Evolutionary conservation across 2,329 filamentous ascomycete genomes (phyloP).

Genomic region (Nigrograna mackinnonii): DNA sequence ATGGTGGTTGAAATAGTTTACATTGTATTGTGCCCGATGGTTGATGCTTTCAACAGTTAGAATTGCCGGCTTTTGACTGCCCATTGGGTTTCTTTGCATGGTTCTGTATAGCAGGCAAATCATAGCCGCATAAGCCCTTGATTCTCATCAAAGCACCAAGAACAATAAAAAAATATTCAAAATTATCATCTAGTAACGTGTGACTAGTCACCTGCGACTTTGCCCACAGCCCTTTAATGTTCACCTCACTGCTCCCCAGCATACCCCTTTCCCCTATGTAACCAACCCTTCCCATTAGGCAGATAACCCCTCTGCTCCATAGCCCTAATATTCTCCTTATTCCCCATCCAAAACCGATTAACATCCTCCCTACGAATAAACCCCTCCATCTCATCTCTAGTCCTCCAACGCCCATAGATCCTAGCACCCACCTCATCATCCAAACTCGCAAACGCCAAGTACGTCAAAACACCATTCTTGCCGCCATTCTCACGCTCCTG

Average conservation of each 20-base stretch:
- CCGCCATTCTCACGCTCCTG: slow-evolving; percentile 1
- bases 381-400: slow-evolving; percentile 24
- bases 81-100: too few species aligned
- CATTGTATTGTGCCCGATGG: too few species aligned
- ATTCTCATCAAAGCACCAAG: too few species aligned
- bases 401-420: slow-evolving; percentile 30
- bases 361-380: slow-evolving; percentile 26
- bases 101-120: too few species aligned
- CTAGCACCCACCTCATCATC: slow-evolving; percentile 31
- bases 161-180: too few species aligned
- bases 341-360: slow-evolving; percentile 28
- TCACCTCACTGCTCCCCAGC: slow-evolving; percentile 1
- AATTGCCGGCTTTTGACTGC: too few species aligned
- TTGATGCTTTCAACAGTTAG: too few species aligned
- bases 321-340: slow-evolving; percentile 23
- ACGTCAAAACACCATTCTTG: slow-evolving; percentile 21
- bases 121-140: too few species aligned
- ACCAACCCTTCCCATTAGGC: slow-evolving; percentile 37
- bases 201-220: too few species aligned
- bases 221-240: too few species aligned
- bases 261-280: slow-evolving; percentile 19
- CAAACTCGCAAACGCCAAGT: slow-evolving; percentile 28
- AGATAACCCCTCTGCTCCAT: slow-evolving; percentile 36
- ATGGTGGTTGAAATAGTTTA: too few species aligned
- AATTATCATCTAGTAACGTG: too few species aligned